Conservation (phyloP, 805 yeast genomes). For the Yamadazyma akitaensis region DNA sequence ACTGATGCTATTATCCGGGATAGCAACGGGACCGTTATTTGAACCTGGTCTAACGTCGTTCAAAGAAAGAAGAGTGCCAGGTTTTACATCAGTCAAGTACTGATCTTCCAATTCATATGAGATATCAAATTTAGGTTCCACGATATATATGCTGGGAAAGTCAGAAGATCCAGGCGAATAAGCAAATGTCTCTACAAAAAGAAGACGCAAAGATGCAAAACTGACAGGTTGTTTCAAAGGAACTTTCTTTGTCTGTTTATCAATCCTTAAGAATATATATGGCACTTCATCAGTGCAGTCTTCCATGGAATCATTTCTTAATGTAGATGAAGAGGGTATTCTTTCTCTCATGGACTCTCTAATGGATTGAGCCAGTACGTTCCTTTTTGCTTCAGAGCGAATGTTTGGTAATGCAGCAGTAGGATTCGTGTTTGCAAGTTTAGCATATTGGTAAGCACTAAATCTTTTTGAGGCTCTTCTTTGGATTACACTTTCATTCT, state of each 20-base stretch:
- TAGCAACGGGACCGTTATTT: background rate
- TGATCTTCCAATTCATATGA: slow-evolving; percentile 80
- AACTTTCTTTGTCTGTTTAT: slow-evolving; percentile 55
- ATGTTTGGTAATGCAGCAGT: slow-evolving; percentile 12
- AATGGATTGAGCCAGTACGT: slow-evolving; percentile 6
- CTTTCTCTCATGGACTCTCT: slow-evolving; percentile 8
- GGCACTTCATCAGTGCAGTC: background rate
- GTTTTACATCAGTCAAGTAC: slow-evolving; percentile 45
- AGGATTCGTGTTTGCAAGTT: slow-evolving; percentile 46
- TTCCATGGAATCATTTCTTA: background rate
- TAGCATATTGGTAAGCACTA: slow-evolving; percentile 90
- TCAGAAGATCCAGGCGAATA: slow-evolving; percentile 68
- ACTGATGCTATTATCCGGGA: background rate
- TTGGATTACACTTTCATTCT: slow-evolving; percentile 42
- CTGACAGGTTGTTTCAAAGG: slow-evolving; percentile 44
- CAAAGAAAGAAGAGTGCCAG: slow-evolving; percentile 50
- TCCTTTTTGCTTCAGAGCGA: background rate
- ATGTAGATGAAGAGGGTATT: background rate
- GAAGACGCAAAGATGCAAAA: slow-evolving; percentile 54
- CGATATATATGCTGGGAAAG: slow-evolving; percentile 78
- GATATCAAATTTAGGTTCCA: slow-evolving; percentile 55
- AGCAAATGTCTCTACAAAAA: slow-evolving; percentile 85
- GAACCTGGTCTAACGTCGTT: slow-evolving; percentile 5
- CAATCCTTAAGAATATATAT: slow-evolving; percentile 47
- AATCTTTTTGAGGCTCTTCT: slow-evolving; percentile 92